phyloP scores from a whole-genome alignment of 306 rosid species.

The Vigna nakashimae region DNA sequence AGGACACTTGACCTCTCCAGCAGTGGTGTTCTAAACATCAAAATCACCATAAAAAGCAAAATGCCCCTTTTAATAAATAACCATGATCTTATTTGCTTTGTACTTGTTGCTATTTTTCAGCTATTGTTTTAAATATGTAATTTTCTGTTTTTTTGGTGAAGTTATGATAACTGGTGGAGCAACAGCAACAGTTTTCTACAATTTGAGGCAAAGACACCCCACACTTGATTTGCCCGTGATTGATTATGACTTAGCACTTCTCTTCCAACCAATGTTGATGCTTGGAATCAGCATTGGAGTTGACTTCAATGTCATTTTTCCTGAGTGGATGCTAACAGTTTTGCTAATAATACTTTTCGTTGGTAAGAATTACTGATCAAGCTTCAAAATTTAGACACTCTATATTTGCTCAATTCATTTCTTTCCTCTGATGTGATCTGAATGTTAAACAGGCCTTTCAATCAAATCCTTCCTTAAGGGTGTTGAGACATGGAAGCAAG shows the following conservation, averaged over 20 bases:
- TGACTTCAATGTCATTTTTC: constrained; percentile 71
- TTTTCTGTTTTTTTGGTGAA: constrained; percentile 36
- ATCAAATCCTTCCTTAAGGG: constrained; percentile 68
- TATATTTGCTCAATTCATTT: background rate
- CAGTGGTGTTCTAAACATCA: background rate
- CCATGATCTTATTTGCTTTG: background rate
- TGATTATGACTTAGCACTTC: constrained; percentile 77
- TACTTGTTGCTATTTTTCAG: background rate
- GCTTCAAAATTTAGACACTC: background rate
- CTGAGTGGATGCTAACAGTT: constrained; percentile 81
- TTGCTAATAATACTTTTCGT: constrained; percentile 61
- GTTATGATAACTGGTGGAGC: constrained; percentile 90
- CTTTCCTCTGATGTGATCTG: constrained; percentile 2
- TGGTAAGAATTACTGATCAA: constrained; percentile 38
- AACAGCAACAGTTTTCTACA: constrained; percentile 72
- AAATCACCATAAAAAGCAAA: background rate
- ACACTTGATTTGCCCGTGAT: constrained; percentile 75
- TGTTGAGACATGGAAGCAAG: constrained; percentile 76
- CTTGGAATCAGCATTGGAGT: constrained; percentile 86
- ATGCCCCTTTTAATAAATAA: background rate
- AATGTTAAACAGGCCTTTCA: constrained; percentile 46
- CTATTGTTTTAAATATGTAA: background rate
- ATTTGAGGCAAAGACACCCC: constrained; percentile 70
- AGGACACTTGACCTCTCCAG: no score
- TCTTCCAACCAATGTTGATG: constrained; percentile 79